These are phyloP conservation scores for Croton setiger DNA, from an alignment of 441 rosid genomes.

Conservation along the genomic window DNA sequence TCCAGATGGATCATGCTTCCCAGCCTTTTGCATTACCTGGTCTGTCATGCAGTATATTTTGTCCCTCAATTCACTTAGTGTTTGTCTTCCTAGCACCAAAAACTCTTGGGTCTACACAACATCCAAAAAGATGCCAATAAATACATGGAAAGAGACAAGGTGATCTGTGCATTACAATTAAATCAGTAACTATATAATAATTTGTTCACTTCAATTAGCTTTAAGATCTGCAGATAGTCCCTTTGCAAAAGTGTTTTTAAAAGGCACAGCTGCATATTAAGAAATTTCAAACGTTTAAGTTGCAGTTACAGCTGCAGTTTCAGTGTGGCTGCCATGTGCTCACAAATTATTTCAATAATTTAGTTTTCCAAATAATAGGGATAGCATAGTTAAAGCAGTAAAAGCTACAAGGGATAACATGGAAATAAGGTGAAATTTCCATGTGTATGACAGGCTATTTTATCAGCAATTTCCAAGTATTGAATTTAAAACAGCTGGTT, in stretches of 20 bases:
- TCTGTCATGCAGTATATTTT: constrained; percentile 74
- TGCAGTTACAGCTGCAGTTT: not conserved
- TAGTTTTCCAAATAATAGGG: not conserved
- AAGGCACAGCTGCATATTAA: not conserved
- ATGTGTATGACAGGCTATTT: not conserved
- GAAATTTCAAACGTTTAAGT: not conserved
- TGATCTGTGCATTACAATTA: not conserved
- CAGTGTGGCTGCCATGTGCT: not conserved
- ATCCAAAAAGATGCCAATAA: constrained; percentile 17
- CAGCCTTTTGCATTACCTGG: constrained; percentile 72
- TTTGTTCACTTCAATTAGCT: not conserved
- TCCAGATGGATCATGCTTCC: constrained; percentile 69
- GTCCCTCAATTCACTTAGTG: constrained; percentile 68
- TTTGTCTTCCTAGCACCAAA: constrained; percentile 72
- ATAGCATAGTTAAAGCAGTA: not conserved
- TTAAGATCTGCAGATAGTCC: not conserved
- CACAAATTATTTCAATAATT: not conserved
- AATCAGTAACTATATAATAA: too few species aligned
- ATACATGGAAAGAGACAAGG: not conserved
- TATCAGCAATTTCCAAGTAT: not conserved
- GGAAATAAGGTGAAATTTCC: not conserved
- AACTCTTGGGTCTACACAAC: constrained; percentile 69
- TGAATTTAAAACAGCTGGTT: not conserved
- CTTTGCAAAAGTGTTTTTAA: not conserved
- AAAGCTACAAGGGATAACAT: not conserved